Conservation (phyloP, 805 yeast species). For the Myxozyma neotropica region DNA sequence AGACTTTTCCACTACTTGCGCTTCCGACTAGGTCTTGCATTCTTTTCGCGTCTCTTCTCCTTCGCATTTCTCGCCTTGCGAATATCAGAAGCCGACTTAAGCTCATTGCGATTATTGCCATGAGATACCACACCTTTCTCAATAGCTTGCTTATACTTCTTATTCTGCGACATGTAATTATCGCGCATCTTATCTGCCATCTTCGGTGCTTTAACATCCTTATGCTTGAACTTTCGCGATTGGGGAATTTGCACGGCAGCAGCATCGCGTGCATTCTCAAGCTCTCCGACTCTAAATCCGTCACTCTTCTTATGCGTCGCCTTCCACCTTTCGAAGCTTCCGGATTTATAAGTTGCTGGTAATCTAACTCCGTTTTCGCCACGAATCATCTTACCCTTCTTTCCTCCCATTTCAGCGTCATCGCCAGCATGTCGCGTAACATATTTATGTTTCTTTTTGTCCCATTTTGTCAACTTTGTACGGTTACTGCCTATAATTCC, state of each 20-base stretch:
- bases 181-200: conserved; percentile 90
- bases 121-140: conserved; percentile 60
- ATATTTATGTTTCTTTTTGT: conserved; percentile 55
- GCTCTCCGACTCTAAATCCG: conserved; percentile 39
- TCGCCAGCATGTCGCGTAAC: conserved; percentile 23
- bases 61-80: conserved; percentile 70
- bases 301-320: conserved; percentile 40
- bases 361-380: conserved; percentile 93
- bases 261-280: conserved; percentile 40
- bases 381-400: conserved; percentile 66
- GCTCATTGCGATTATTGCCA: conserved; percentile 51
- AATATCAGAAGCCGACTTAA: conserved; percentile 71
- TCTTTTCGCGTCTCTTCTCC: conserved; percentile 79
- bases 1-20: background rate
- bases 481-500: conserved; percentile 32
- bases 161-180: conserved; percentile 78
- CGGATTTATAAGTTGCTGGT: conserved; percentile 89
- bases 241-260: conserved; percentile 30
- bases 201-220: conserved; percentile 75
- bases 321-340: conserved; percentile 91
- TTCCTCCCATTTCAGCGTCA: conserved; percentile 30
- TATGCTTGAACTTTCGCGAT: conserved; percentile 62
- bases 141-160: conserved; percentile 76
- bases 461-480: conserved; percentile 50
- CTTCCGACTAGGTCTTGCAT: conserved; percentile 70